A percentile compares a stretch with the other conserved stretches of the same genome.
phyloP scores from a whole-genome alignment of 2,329 filamentous ascomycete species.

The Graphiopsis chlorocephala region DNA sequence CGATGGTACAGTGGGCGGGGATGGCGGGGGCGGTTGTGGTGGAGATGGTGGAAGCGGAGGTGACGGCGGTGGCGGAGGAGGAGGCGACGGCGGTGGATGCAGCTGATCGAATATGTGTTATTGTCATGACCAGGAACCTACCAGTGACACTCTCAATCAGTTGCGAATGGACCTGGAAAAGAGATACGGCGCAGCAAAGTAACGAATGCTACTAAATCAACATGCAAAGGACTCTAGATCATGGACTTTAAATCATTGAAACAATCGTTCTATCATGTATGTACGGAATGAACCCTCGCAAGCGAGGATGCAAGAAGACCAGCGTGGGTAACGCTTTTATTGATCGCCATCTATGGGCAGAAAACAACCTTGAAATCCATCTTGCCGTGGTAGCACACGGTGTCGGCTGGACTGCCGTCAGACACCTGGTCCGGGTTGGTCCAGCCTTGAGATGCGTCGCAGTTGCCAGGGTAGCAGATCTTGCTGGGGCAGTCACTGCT shows the following conservation, averaged over 20 bases:
- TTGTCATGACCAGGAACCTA: not conserved
- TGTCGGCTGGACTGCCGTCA: slow-evolving; percentile 29
- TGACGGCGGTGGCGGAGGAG: not conserved
- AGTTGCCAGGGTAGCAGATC: slow-evolving; percentile 26
- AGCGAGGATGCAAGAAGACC: not conserved
- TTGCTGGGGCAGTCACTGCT: slow-evolving; percentile 23
- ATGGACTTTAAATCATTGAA: not conserved
- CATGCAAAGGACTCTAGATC: too few relatives aligned
- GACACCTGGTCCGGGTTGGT: slow-evolving; percentile 27
- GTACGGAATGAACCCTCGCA: not conserved
- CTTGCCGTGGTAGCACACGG: slow-evolving; percentile 31
- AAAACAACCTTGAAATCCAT: slow-evolving; percentile 30
- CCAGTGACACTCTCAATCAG: not conserved
- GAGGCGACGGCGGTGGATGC: not conserved
- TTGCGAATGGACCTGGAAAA: not conserved
- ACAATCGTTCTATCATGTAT: not conserved
- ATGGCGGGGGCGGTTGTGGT: not conserved
- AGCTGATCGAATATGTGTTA: not conserved
- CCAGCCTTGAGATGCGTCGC: slow-evolving; percentile 26
- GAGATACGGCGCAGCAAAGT: not conserved
- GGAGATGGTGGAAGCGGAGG: not conserved
- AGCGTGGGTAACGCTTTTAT: not conserved
- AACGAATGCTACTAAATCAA: too few relatives aligned
- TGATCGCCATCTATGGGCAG: slow-evolving; percentile 22
- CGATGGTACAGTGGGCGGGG: not conserved